A percentile compares a stretch with the other conserved stretches of the same genome.
Conservation (phyloP, 495 filamentous ascomycete genomes). For the Penicillium pulvis region DNA sequence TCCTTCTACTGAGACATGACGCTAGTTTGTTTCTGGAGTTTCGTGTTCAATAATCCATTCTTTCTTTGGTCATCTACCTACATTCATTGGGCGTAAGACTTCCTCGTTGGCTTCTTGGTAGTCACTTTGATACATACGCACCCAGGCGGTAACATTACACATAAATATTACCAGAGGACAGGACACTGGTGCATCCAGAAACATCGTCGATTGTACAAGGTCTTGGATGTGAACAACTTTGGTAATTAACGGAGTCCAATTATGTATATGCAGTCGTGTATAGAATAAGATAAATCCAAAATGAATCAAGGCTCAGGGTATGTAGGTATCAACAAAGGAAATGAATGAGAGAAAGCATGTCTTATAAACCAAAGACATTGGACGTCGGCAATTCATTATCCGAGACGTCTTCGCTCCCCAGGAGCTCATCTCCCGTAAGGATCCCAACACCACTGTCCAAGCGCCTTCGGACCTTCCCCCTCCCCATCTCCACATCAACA, state of each 20-base stretch:
- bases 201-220: neutral
- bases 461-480: constrained; percentile 47
- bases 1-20: neutral
- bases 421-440: constrained; percentile 57
- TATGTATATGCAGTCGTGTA: constrained; percentile 6
- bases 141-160: too few species aligned
- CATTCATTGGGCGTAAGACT: too few species aligned
- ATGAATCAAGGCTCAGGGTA: neutral
- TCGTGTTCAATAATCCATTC: too few species aligned
- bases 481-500: constrained; percentile 48
- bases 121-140: too few species aligned
- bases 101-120: too few species aligned
- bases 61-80: too few species aligned
- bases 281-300: neutral
- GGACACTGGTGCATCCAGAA: too few species aligned
- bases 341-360: constrained; percentile 7
- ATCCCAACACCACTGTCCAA: constrained; percentile 67
- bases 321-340: constrained; percentile 9
- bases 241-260: neutral
- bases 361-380: constrained; percentile 14
- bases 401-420: constrained; percentile 38
- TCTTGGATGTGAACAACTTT: neutral
- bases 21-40: neutral
- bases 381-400: constrained; percentile 25
- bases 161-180: too few species aligned